Base-by-base conservation (phyloP, 331 rosid genomes). In the Telfairia occidentalis region DNA sequence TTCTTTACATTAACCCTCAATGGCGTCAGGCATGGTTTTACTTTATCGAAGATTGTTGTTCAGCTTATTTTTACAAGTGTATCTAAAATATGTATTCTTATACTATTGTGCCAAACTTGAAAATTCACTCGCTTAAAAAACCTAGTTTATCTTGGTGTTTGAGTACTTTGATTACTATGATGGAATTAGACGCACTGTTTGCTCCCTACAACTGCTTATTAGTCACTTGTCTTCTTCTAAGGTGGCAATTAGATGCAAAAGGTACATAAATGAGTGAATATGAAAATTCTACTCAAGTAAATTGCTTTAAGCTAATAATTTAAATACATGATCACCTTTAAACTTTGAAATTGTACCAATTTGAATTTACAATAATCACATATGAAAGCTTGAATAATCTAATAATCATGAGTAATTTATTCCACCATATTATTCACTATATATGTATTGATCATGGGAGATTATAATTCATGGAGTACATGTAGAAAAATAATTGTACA, bases 1-100 rank as follows among this genome's bases (percentile, higher is more conserved):
- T 78, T 28, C 6, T 78, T 1, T 43, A 9, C 30, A 63, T 81
- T 46, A 78, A 84, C 71, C 30, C 57, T 45, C 19, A 23, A 5
- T 84, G 87, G 84, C 73, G 80, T 7, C 45, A 21, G 40, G 42
- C 55, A 1, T 83, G 78, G 87, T 78, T 83, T 46, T 8, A 21
- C 21, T 57, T 26, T 7, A 29, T 49, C 29, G 9, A 18, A 28
- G 26, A 4, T 28, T 30, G 40, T 29, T 72, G n/a, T 30, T 30
- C n/a, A n/a, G n/a, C 21, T 32, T 29, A 16, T 16, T 21, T 65
- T n/a, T 63, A 29, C 8, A 35, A 63, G 15, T 35, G 21, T 58
- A 28, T 29, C 1, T 34, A 5, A 34, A 63, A n/a, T 16, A n/a
- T 16, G 9, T 58, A 26, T 52, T 52, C 58, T 52, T 52, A 26